Conservation (phyloP, 106 monocot species). For the Narthecium ossifragum region DNA sequence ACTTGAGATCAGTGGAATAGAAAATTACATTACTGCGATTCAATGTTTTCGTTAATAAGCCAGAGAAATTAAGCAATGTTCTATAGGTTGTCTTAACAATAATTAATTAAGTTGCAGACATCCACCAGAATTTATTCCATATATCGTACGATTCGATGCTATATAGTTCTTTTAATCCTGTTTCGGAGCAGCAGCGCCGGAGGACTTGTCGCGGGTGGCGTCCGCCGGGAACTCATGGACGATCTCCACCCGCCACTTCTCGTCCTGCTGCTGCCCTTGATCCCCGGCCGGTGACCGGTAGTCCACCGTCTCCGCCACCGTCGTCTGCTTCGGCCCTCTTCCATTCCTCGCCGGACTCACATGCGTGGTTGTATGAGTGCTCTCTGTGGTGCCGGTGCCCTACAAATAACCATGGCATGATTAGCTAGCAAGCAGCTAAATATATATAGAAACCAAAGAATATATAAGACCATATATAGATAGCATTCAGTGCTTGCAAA, state of each 20-base stretch:
- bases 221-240: slow-evolving; percentile 13
- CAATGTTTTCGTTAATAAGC: too few relatives aligned
- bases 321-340: neutral
- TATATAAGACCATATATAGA: neutral
- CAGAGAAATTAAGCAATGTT: too few relatives aligned
- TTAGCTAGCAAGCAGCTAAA: neutral
- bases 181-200: neutral
- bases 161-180: too few relatives aligned
- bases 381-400: neutral
- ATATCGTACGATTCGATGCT: too few relatives aligned
- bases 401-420: neutral
- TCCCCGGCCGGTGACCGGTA: slow-evolving; percentile 13
- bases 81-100: too few relatives aligned
- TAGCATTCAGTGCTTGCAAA: neutral
- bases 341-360: neutral
- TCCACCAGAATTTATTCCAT: too few relatives aligned
- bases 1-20: too few relatives aligned
- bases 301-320: slow-evolving; percentile 27
- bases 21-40: too few relatives aligned
- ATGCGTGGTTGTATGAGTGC: neutral
- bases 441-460: neutral
- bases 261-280: slow-evolving; percentile 4
- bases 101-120: too few relatives aligned
- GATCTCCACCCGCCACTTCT: slow-evolving; percentile 11
- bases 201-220: neutral